Base-by-base conservation (phyloP, 2,329 filamentous ascomycete genomes). In the Diaporthe citrichinensis region DNA sequence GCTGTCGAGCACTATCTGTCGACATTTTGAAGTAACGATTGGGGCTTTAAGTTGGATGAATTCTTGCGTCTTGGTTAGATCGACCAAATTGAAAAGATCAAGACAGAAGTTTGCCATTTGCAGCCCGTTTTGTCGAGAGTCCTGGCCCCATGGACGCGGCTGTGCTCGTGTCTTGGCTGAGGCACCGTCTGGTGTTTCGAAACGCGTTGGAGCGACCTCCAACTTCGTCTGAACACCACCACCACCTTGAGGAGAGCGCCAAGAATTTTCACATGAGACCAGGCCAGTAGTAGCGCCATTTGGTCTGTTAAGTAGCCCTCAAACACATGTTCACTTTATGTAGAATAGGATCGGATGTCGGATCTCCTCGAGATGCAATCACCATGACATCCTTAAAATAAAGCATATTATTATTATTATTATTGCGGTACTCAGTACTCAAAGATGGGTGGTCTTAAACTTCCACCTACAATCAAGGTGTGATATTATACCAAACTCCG, bases 181-280 rank as follows among this genome's bases (percentile, higher is more conserved):
- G 62, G 62, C 72, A 73, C 41, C 72, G 59, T 68, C 72, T 67
- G 59, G 59, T 73, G 72, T 73, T 73, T 73, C 62, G 49, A 65
- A 41, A 67, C 72, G 39, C 28, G 62, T 62, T 34, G 14, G 62
- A 73, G 58, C 25, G n/a, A n/a, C 59, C 39, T 57, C 46, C 36
- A 49, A 73, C 46, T 73, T 41, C 72, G n/a, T 57, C 72, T 73
- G 59, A 68, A 57, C 34, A 67, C 6, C 12, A 44, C 53, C n/a
- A 31, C 34, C 65, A 55, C 65, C 28, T 25, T 12, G 49, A 41
- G n/a, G 23, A 73, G 61, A 53, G 23, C 49, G 71, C 71, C 71
- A 73, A 73, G 71, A 10, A 73, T 36, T 62, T 51, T 68, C n/a
- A 36, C 14, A 25, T 34, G 28, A 51, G 23, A 36, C 31, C 31